Base-by-base conservation (phyloP, 2,329 filamentous ascomycete genomes). In the Dactylellina leptospora region DNA sequence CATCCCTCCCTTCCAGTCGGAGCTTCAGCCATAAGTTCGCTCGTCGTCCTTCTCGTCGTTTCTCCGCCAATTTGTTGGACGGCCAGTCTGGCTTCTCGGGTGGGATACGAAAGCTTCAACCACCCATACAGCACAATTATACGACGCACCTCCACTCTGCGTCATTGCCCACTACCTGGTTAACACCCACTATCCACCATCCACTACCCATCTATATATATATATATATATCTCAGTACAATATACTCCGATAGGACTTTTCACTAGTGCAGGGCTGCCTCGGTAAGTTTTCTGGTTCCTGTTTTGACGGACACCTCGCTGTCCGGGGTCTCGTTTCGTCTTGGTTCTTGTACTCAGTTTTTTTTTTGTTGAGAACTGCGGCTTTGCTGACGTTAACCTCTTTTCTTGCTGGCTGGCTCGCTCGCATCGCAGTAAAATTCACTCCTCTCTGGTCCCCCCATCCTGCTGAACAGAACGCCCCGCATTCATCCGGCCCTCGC, bases 371-470 rank as follows among this genome's bases (percentile, higher is more conserved):
- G 62, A 68, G 62, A 51, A 68, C 44, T 51, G 51, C 61, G 61
- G 53, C 44, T 59, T 66, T 60, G 62, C 62, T 68, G 62, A 68
- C 62, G 62, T 68, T 68, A 54, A 68, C 62, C 53, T 53, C 62
- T 58, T 33, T 30, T n/a, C n/a, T n/a, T n/a, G n/a, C n/a, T n/a
- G n/a, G n/a, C n/a, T n/a, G n/a, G n/a, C 22, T 33, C 54, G n/a
- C 27, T 11, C 16, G 11, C 11, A 56, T 36, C 36, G 36, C 11
- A 40, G 36, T 16, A 11, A 16, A 40, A 4, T 40, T n/a, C n/a
- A n/a, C n/a, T n/a, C 33, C 13, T 23, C 20, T 45, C 50, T 62
- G 25, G 18, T n/a, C 8, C 33, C 22, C 38, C 20, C 47, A 10
- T 18, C 11, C 40, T n/a, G 40, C n/a, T 16, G 33, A 42, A 44